Percentiles rank a stretch among this genome's conserved stretches.
phyloP scores from a whole-genome alignment of 441 rosid species.

The Heliophila coronopifolia region DNA sequence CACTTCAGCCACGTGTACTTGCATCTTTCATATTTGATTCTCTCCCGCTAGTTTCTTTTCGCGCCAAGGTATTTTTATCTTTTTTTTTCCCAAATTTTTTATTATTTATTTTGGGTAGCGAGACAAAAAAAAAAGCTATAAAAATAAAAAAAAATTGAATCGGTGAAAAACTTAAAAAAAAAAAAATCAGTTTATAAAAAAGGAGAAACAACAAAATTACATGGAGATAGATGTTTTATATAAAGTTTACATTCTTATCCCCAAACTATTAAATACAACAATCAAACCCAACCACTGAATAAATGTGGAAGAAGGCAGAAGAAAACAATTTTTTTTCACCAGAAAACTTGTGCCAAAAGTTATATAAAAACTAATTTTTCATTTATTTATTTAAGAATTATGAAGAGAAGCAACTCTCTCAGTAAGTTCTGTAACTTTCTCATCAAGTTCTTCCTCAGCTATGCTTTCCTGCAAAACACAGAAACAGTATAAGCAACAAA shows the following conservation, averaged over 20 bases:
- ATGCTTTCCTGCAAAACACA: conserved; percentile 37
- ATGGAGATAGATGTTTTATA: conserved; percentile 18
- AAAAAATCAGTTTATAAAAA: background rate
- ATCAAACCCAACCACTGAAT: conserved; percentile 29
- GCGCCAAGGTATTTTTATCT: no score
- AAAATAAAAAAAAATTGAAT: no score
- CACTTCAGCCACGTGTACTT: no score
- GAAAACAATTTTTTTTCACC: conserved; percentile 15
- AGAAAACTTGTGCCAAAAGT: conserved; percentile 6
- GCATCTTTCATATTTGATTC: no score
- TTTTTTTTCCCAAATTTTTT: no score
- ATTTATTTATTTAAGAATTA: conserved; percentile 22
- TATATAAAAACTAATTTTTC: background rate
- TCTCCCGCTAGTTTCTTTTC: no score
- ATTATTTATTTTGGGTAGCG: no score
- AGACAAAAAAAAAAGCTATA: no score
- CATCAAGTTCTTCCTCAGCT: conserved; percentile 45
- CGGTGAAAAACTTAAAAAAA: background rate
- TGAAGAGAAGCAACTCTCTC: conserved; percentile 49
- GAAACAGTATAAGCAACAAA: no score
- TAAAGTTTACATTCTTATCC: conserved; percentile 21
- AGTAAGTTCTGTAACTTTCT: conserved; percentile 41
- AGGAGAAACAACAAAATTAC: background rate
- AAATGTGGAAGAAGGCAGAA: conserved; percentile 24
- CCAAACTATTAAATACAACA: conserved; percentile 33